phyloP scores from a whole-genome alignment of 169 alveolate species.

The Perkinsus olseni region DNA sequence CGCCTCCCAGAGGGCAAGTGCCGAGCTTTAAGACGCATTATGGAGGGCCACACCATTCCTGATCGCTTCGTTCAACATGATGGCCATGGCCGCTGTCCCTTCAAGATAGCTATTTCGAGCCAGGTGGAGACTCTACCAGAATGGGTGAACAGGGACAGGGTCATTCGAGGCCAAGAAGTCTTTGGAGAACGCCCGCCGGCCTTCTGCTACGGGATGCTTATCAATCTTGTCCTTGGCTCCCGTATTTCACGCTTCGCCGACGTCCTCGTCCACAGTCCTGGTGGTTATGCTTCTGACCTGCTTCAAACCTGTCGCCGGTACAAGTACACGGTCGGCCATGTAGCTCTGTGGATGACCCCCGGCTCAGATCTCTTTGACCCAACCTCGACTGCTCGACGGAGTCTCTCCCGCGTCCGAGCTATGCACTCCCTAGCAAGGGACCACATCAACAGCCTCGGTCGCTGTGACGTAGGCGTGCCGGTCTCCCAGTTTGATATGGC shows the following conservation, averaged over 20 bases:
- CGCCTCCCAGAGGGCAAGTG: not conserved
- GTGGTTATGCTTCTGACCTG: not conserved
- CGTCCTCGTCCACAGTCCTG: not conserved
- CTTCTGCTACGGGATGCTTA: not conserved
- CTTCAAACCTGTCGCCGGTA: not conserved
- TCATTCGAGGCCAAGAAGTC: not conserved
- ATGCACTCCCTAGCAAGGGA: not conserved
- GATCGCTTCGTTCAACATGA: not conserved
- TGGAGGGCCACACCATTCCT: not conserved
- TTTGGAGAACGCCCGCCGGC: not conserved
- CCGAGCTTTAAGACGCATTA: not conserved
- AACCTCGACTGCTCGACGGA: not conserved
- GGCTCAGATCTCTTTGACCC: not conserved
- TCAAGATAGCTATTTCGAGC: not conserved
- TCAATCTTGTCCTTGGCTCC: not conserved
- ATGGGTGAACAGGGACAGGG: not conserved
- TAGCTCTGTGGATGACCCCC: not conserved
- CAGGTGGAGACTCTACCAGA: not conserved
- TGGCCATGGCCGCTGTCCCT: no score
- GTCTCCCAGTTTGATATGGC: not conserved
- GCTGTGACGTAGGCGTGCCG: not conserved
- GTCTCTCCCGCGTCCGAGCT: not conserved
- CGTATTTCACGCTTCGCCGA: not conserved
- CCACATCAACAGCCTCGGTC: not conserved
- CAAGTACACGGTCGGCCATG: not conserved